Conservation (phyloP, 345 rosid genomes). For the Salix udensis region DNA sequence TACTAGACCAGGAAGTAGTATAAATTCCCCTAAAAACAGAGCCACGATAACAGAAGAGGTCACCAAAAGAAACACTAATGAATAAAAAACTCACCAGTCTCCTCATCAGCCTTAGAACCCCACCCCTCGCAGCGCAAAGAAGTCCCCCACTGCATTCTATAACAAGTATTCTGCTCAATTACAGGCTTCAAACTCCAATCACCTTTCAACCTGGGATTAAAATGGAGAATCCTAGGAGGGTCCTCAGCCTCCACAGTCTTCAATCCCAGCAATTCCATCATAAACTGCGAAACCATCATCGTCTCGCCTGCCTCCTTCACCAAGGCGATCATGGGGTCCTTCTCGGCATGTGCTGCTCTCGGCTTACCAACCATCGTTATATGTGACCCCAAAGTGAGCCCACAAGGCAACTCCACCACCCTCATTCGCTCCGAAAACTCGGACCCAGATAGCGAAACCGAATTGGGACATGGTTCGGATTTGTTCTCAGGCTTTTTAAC, state of each 20-base stretch:
- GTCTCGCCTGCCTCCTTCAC: constrained; percentile 41
- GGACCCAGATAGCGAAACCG: constrained; percentile 53
- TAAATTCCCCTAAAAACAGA: background rate
- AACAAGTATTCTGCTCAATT: constrained; percentile 93
- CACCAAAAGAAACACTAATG: background rate
- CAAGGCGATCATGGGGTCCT: constrained; percentile 49
- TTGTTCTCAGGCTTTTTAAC: constrained; percentile 20
- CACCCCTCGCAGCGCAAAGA: constrained; percentile 83
- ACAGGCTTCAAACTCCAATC: constrained; percentile 86
- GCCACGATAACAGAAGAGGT: background rate
- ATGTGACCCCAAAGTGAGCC: constrained; percentile 82
- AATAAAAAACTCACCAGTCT: constrained; percentile 51
- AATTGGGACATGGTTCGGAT: constrained; percentile 58
- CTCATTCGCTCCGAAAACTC: constrained; percentile 48
- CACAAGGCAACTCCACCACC: constrained; percentile 75
- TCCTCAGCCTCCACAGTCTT: constrained; percentile 89
- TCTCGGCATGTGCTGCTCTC: constrained; percentile 52
- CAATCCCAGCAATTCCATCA: constrained; percentile 81
- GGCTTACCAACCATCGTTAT: constrained; percentile 86
- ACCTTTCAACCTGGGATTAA: constrained; percentile 85
- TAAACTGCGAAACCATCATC: constrained; percentile 74
- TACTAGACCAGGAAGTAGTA: background rate
- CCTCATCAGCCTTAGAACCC: constrained; percentile 72
- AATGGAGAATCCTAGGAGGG: constrained; percentile 88
- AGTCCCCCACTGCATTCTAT: constrained; percentile 91